These are phyloP conservation scores for Aciculoconidium aculeatum DNA, from an alignment of 805 yeast species.

Conservation along the genomic window DNA sequence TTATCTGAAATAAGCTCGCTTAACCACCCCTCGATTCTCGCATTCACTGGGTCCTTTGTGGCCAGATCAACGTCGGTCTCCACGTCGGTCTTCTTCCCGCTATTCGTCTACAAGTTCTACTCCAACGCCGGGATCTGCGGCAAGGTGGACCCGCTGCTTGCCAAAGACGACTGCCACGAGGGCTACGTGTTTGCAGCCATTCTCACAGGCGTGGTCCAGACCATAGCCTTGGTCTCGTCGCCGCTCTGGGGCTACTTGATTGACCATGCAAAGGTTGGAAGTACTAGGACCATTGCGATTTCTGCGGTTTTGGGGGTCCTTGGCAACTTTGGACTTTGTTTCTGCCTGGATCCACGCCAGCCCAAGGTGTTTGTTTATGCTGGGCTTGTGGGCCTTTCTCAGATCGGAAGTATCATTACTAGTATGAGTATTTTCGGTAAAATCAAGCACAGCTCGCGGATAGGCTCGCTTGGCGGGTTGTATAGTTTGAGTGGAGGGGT, in stretches of 20 bases:
- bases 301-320: slow-evolving; percentile 39
- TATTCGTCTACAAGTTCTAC: slow-evolving; percentile 54
- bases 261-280: slow-evolving; percentile 35
- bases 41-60: slow-evolving; percentile 57
- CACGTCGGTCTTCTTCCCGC: slow-evolving; percentile 56
- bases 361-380: no score
- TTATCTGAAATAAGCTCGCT: no score
- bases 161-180: slow-evolving; percentile 45
- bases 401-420: slow-evolving; percentile 55
- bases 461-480: slow-evolving; percentile 67
- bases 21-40: no score
- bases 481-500: slow-evolving; percentile 64
- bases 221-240: slow-evolving; percentile 51
- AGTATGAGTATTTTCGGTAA: slow-evolving; percentile 53
- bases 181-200: slow-evolving; percentile 65
- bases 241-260: slow-evolving; percentile 60
- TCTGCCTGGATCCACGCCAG: no score
- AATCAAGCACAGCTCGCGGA: slow-evolving; percentile 33
- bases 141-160: slow-evolving; percentile 10
- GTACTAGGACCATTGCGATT: slow-evolving; percentile 21
- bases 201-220: slow-evolving; percentile 61
- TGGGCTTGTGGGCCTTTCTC: slow-evolving; percentile 46
- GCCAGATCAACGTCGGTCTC: slow-evolving; percentile 60
- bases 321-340: slow-evolving; percentile 33
- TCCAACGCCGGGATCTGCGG: slow-evolving; percentile 45